Conservation (phyloP, 257 asterid species). For the Avicennia marina region DNA sequence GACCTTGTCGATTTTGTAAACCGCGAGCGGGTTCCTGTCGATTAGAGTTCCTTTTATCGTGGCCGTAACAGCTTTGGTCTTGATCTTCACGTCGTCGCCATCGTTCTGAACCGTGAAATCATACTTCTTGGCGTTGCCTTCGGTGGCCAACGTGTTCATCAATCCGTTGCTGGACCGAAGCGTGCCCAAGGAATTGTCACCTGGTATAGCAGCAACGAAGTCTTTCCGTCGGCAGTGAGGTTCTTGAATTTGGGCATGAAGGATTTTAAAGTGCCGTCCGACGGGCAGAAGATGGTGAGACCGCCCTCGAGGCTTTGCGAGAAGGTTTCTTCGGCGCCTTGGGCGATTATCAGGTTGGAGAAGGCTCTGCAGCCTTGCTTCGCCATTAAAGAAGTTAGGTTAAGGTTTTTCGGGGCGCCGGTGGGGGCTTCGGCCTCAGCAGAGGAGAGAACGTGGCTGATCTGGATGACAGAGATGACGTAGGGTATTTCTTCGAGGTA, state of each 20-base stretch:
- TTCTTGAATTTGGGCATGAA: slow-evolving; percentile 48
- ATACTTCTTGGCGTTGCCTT: slow-evolving; percentile 39
- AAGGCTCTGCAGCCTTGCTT: slow-evolving; percentile 50
- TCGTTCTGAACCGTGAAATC: slow-evolving; percentile 42
- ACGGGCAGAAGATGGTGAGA: slow-evolving; percentile 51
- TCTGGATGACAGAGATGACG: slow-evolving; percentile 49
- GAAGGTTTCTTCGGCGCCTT: slow-evolving; percentile 39
- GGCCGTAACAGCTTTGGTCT: slow-evolving; percentile 36
- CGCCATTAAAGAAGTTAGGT: slow-evolving; percentile 37
- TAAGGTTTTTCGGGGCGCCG: slow-evolving; percentile 32
- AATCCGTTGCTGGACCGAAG: slow-evolving; percentile 44
- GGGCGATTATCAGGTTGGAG: slow-evolving; percentile 29
- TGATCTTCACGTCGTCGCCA: slow-evolving; percentile 41
- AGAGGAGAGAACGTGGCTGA: slow-evolving; percentile 36
- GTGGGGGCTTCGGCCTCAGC: slow-evolving; percentile 65
- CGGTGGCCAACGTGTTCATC: slow-evolving; percentile 55
- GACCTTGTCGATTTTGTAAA: slow-evolving; percentile 44
- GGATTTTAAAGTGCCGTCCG: slow-evolving; percentile 28
- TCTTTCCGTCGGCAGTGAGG: slow-evolving; percentile 28
- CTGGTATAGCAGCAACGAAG: slow-evolving; percentile 37
- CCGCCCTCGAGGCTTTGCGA: slow-evolving; percentile 36
- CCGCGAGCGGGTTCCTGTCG: slow-evolving; percentile 53
- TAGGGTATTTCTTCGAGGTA: slow-evolving; percentile 41
- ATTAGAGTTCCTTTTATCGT: slow-evolving; percentile 44
- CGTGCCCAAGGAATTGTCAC: slow-evolving; percentile 49